Evolutionary conservation across 2,329 filamentous ascomycete genomes (phyloP).

Genomic region (Cladorrhinum sp.): DNA sequence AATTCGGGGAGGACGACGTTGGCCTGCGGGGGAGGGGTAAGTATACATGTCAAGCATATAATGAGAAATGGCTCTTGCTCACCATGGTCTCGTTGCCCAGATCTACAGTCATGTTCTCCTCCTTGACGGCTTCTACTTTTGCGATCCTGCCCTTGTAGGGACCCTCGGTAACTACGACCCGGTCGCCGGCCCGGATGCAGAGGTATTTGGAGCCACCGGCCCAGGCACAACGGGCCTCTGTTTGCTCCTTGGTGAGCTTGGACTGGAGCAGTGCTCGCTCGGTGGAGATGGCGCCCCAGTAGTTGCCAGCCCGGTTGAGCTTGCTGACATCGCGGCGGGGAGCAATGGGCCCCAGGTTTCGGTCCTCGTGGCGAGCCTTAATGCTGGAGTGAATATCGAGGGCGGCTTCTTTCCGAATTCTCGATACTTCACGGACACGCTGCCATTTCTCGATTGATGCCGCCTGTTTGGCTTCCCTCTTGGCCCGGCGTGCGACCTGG

Average conservation of each 20-base stretch:
- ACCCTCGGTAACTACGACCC: slow-evolving; percentile 78
- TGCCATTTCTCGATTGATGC: slow-evolving; percentile 31
- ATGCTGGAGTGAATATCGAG: slow-evolving; percentile 35
- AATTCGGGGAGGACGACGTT: slow-evolving; percentile 41
- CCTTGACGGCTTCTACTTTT: slow-evolving; percentile 57
- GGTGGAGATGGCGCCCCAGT: slow-evolving; percentile 32
- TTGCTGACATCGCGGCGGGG: slow-evolving; percentile 70
- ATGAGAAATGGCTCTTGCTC: slow-evolving; percentile 31
- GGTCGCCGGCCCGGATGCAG: slow-evolving; percentile 66
- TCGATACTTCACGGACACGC: not conserved
- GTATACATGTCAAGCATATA: not conserved
- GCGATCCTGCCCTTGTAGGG: slow-evolving; percentile 82
- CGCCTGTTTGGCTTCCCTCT: slow-evolving; percentile 25
- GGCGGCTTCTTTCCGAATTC: slow-evolving; percentile 24
- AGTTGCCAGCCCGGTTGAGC: slow-evolving; percentile 58
- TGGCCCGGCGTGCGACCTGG: slow-evolving; percentile 52
- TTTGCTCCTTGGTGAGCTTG: slow-evolving; percentile 37
- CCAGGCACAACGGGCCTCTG: slow-evolving; percentile 50
- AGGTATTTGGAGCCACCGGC: slow-evolving; percentile 55
- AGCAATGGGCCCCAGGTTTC: slow-evolving; percentile 72
- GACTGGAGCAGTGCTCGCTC: slow-evolving; percentile 29
- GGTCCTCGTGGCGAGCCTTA: slow-evolving; percentile 67
- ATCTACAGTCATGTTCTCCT: slow-evolving; percentile 54
- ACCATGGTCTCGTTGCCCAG: slow-evolving; percentile 65
- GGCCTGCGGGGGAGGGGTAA: slow-evolving; percentile 28